These are phyloP conservation scores for Zymoseptoria ardabiliae DNA, from an alignment of 2,329 filamentous ascomycete genomes.

Conservation along the genomic window DNA sequence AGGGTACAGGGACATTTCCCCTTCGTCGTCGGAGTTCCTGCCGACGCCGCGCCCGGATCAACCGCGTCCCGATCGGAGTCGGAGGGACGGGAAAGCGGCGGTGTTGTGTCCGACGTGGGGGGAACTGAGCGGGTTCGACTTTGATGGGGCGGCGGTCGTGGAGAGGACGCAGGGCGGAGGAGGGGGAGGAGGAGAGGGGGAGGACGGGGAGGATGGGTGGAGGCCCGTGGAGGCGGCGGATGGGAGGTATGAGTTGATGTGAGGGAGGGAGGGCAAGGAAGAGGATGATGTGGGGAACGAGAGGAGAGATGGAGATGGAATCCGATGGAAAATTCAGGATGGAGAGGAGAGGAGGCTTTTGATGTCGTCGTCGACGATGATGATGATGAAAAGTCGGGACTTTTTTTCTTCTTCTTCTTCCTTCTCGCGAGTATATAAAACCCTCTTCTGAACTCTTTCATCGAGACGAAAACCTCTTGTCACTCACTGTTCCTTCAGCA, in stretches of 20 bases:
- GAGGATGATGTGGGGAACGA: background rate
- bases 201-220: background rate
- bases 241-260: background rate
- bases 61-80: background rate
- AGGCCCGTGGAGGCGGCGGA: background rate
- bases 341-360: no score
- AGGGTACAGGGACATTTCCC: background rate
- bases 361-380: no score
- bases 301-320: background rate
- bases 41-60: background rate
- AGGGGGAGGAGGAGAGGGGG: background rate
- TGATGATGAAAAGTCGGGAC: no score
- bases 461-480: no score
- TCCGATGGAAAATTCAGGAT: background rate
- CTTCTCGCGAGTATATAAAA: no score
- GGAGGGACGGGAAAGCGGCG: background rate
- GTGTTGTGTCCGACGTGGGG: background rate
- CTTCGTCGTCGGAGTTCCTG: background rate
- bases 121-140: background rate
- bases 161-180: no score
- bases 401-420: background rate
- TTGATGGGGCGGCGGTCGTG: background rate
- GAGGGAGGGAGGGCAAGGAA: background rate
- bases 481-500: no score
- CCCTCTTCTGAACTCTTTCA: no score